phyloP scores from a whole-genome alignment of 2,329 filamentous ascomycete genomes.

The Xylariales sp. region DNA sequence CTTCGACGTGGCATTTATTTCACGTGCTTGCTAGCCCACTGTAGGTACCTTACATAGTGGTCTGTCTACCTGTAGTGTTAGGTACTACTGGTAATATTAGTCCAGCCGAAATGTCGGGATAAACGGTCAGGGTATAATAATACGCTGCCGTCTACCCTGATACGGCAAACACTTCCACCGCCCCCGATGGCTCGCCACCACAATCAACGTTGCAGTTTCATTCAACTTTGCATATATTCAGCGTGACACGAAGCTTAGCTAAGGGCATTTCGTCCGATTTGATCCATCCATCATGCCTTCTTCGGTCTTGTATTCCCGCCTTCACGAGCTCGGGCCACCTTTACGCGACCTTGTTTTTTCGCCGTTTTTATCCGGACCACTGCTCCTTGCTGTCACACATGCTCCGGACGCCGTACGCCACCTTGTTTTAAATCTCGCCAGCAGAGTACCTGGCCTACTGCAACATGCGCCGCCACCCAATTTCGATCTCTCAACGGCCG shows the following conservation, averaged over 20 bases:
- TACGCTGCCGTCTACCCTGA: background rate
- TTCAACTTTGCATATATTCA: background rate
- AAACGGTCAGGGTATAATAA: background rate
- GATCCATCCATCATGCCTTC: conserved; percentile 19
- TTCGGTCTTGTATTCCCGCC: conserved; percentile 26
- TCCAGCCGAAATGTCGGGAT: background rate
- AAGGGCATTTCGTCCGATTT: background rate
- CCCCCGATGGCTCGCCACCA: background rate
- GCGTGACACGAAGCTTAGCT: background rate
- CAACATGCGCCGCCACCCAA: conserved; percentile 2
- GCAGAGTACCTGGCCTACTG: conserved; percentile 11
- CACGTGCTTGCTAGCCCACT: background rate
- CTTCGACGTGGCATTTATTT: background rate
- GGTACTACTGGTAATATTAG: too few species aligned
- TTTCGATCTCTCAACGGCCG: conserved; percentile 13
- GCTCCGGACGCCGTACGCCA: conserved; percentile 27
- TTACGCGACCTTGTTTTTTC: conserved; percentile 28
- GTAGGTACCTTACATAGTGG: too few species aligned
- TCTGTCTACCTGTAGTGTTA: too few species aligned
- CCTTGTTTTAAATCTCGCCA: conserved; percentile 14
- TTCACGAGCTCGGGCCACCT: conserved; percentile 1
- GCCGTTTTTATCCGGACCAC: conserved; percentile 33
- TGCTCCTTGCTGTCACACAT: conserved; percentile 32
- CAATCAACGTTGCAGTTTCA: background rate
- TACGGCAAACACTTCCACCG: background rate